Evolutionary conservation across 805 yeast genomes (phyloP).

Genomic region (Kockiozyma suomiensis): DNA sequence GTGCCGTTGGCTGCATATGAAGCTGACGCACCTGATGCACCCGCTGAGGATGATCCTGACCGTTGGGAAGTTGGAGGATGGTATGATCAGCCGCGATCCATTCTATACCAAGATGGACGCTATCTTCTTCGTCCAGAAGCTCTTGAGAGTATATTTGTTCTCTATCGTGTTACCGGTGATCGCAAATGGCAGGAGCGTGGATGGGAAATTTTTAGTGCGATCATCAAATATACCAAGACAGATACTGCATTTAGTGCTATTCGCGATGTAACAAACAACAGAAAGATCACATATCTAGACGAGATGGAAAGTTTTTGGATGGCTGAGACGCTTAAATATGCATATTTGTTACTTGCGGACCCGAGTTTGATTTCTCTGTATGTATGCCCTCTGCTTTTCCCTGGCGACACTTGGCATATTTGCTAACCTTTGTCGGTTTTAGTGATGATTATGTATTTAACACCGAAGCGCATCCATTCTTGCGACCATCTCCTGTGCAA

Average conservation of each 20-base stretch:
- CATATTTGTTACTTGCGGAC: conserved; percentile 52
- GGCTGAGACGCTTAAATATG: conserved; percentile 62
- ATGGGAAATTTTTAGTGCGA: conserved; percentile 50
- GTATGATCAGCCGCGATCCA: conserved; percentile 34
- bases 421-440: background rate
- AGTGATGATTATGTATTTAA: conserved; percentile 58
- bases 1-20: background rate
- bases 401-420: too few species aligned
- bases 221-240: conserved; percentile 42
- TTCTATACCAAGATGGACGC: conserved; percentile 33
- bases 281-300: conserved; percentile 37
- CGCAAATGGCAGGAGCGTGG: conserved; percentile 59
- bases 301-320: conserved; percentile 53
- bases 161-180: conserved; percentile 65
- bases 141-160: conserved; percentile 60
- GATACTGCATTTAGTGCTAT: conserved; percentile 47
- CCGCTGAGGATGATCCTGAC: conserved; percentile 4
- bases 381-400: conserved; percentile 5
- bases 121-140: conserved; percentile 62
- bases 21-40: conserved; percentile 5
- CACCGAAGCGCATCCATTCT: conserved; percentile 65
- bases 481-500: conserved; percentile 31
- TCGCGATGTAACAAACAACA: conserved; percentile 45
- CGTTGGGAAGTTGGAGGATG: conserved; percentile 31
- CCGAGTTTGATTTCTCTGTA: conserved; percentile 47